Percentiles rank a stretch among this genome's conserved stretches.
Evolutionary conservation across 495 filamentous ascomycete species (phyloP).

Genomic region (Lepidopterella palustris): DNA sequence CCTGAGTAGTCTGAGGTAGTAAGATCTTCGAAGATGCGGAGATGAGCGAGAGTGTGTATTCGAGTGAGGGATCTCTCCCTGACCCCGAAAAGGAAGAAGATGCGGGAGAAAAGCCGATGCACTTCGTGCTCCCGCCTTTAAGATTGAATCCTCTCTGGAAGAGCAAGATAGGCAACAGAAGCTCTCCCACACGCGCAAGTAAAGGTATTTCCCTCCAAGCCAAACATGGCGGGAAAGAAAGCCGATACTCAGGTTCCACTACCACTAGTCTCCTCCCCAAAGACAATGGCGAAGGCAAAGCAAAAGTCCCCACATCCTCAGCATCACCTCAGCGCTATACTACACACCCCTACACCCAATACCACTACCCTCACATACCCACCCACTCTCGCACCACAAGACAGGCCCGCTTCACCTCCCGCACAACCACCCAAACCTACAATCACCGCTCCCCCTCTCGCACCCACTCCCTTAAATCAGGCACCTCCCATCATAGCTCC

Average conservation of each 20-base stretch:
- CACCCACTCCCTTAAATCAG: conserved; percentile 12
- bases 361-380: conserved; percentile 2
- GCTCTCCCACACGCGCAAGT: background rate
- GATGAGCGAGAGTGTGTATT: conserved; percentile 18
- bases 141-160: background rate
- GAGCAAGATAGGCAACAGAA: conserved; percentile 8
- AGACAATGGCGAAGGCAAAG: conserved; percentile 1
- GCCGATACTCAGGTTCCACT: conserved; percentile 14
- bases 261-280: background rate
- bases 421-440: background rate
- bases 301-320: background rate
- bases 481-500: no score
- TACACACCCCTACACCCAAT: background rate
- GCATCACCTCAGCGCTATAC: conserved; percentile 12
- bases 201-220: background rate
- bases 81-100: conserved; percentile 9
- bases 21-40: conserved; percentile 20
- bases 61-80: conserved; percentile 11
- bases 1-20: conserved; percentile 11
- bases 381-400: conserved; percentile 6
- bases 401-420: conserved; percentile 3
- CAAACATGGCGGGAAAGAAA: conserved; percentile 25
- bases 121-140: conserved; percentile 13
- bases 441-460: background rate
- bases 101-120: background rate